Conservation (phyloP, 2,329 filamentous ascomycete species). For the Beauveria varroae region DNA sequence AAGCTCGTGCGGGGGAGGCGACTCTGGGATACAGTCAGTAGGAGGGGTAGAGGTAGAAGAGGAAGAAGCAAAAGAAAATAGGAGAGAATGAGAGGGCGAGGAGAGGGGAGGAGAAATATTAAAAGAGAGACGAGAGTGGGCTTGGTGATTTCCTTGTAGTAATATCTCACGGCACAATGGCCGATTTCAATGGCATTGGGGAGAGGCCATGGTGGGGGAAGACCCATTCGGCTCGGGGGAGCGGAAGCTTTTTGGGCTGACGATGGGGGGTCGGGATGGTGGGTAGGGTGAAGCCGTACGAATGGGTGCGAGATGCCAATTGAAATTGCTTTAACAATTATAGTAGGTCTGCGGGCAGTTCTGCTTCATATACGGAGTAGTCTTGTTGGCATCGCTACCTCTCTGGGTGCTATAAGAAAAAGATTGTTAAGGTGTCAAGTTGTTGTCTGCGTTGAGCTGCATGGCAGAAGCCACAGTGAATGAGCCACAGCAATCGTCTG, state of each 20-base stretch:
- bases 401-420: not conserved
- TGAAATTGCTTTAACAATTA: not conserved
- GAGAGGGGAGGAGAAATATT: not conserved
- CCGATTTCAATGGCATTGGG: not conserved
- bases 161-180: conserved; percentile 2
- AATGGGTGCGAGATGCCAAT: not conserved
- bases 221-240: conserved; percentile 11
- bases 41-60: not conserved
- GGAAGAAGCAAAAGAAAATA: not conserved
- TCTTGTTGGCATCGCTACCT: not conserved
- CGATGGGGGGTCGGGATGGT: not conserved
- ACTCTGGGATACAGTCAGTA: not conserved
- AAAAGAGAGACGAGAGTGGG: not conserved
- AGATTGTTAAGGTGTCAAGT: not conserved
- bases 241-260: conserved; percentile 9
- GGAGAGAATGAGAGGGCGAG: not conserved
- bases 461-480: no score
- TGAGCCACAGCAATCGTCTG: not conserved
- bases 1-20: not conserved
- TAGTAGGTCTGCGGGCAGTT: not conserved
- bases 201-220: not conserved
- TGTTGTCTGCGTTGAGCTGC: not conserved
- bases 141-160: not conserved
- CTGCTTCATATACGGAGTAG: not conserved
- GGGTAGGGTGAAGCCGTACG: no score